Conservation (phyloP, 1,284 basidiomycete genomes). For the Trametes polyzona region DNA sequence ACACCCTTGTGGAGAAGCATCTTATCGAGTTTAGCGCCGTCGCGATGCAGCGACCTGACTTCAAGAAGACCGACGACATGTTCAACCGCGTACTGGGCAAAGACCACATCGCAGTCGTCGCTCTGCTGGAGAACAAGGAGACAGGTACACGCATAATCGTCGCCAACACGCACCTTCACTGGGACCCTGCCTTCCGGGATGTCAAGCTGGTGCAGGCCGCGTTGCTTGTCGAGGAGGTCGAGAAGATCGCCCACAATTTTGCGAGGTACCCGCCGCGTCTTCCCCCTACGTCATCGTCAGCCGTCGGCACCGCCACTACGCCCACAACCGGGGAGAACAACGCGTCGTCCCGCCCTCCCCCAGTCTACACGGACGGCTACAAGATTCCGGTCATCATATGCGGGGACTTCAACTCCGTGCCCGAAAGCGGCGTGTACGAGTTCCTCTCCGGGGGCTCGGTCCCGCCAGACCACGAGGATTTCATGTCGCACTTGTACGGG, state of each 20-base stretch:
- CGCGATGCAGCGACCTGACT: conserved; percentile 92
- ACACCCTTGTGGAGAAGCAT: conserved; percentile 92
- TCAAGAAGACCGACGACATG: conserved; percentile 99
- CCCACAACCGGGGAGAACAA: conserved; percentile 36
- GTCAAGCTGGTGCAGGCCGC: conserved; percentile 98
- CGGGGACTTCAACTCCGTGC: conserved; percentile 95
- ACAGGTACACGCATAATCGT: conserved; percentile 90
- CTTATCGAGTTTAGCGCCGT: conserved; percentile 94
- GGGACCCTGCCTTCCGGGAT: conserved; percentile 93
- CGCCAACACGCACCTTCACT: conserved; percentile 92
- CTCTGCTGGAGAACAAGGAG: conserved; percentile 84
- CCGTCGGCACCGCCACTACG: conserved; percentile 29
- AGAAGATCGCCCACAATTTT: conserved; percentile 87
- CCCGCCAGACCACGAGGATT: conserved; percentile 85
- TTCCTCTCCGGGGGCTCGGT: conserved; percentile 80
- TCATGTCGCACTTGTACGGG: conserved; percentile 91
- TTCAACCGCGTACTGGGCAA: conserved; percentile 98
- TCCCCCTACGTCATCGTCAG: conserved; percentile 39
- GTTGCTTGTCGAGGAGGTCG: conserved; percentile 90
- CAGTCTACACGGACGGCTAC: conserved; percentile 77
- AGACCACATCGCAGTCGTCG: conserved; percentile 92
- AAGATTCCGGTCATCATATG: conserved; percentile 94
- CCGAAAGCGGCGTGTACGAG: conserved; percentile 90
- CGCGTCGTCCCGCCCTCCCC: conserved; percentile 53
- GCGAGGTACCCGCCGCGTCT: conserved; percentile 80